Evolutionary conservation across 305 asterid genomes (phyloP).

Genomic region (Ilex paraguariensis): DNA sequence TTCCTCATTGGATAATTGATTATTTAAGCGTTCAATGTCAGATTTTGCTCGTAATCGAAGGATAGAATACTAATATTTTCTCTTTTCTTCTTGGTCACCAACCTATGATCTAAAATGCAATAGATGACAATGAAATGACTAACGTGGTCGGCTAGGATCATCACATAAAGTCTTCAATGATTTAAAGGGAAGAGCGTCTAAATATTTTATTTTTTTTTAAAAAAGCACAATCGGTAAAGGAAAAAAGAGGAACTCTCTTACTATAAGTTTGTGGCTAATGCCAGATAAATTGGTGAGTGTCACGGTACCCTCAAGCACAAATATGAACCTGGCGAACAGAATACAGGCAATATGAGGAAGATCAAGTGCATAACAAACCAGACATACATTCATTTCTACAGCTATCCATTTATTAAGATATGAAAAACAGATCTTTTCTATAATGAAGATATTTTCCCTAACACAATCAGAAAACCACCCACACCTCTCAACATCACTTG

Average conservation of each 20-base stretch:
- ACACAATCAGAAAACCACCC: slow-evolving; percentile 1
- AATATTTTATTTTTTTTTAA: no score
- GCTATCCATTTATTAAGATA: background rate
- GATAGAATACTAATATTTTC: no score
- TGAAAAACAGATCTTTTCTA: background rate
- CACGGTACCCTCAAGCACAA: slow-evolving; percentile 75
- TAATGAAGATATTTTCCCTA: background rate
- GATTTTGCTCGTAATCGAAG: no score
- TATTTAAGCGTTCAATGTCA: no score
- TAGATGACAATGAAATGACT: background rate
- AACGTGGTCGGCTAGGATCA: no score
- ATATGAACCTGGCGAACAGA: slow-evolving; percentile 56
- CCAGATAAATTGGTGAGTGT: slow-evolving; percentile 46
- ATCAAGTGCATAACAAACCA: slow-evolving; percentile 13
- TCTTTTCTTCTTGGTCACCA: no score
- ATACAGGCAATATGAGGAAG: background rate
- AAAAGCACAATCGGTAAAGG: background rate
- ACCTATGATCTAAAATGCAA: background rate
- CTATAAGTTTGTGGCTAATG: slow-evolving; percentile 48
- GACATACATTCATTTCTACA: background rate
- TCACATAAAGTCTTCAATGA: no score
- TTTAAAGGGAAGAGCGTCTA: background rate
- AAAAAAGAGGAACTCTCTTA: slow-evolving; percentile 17
- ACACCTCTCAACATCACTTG: slow-evolving; percentile 80
- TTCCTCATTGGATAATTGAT: no score